Base-by-base conservation (phyloP, 2,329 filamentous ascomycete species). In the Tolypocladium endophyticum region DNA sequence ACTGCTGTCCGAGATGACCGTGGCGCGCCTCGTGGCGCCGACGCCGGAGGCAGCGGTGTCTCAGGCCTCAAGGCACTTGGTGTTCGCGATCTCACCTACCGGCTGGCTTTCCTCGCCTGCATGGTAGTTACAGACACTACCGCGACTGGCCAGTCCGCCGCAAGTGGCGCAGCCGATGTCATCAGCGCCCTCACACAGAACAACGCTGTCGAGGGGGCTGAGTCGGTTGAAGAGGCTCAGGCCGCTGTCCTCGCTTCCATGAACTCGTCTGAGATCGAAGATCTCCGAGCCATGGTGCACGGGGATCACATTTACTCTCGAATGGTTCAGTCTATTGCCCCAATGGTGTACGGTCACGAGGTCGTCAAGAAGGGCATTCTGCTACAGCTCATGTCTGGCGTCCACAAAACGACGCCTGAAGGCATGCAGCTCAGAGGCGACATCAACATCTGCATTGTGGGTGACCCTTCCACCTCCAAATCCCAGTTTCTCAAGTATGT, bases 401-500 rank as follows among this genome's bases (percentile, higher is more conserved):
- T 99, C 2, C 86, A 87, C 75, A 99, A 99, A 74, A 84, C 84
- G 28, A 99, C 94, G 0, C 83, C 91, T 0, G 94, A 99, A 75
- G 93, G 91, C 63, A 96, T 99, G 91, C 86, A 92, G 64, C 82
- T 99, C 52, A 87, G 94, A 82, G 94, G 94, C 66, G 94, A 99
- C 71, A 92, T 99, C 79, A 99, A 99, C 76, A 96, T 99, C 63
- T 99, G 94, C 74, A 90, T 99, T 66, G 94, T 99, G 61, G 94
- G 94, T 61, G 94, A 99, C 71, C 94, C 94, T 1, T 96, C 90
- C 14, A 99, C 94, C 1, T 96, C 91, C 65, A 99, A 99, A 74
- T 97, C 92, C 38, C 94, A 99, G 68, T 99, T 99, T 74, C 79
- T 99, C 67, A 97, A 97, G 77, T 99, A 99, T 70, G 89, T 99